Base-by-base conservation (phyloP, 805 yeast species). In the Nakazawaea peltata region DNA sequence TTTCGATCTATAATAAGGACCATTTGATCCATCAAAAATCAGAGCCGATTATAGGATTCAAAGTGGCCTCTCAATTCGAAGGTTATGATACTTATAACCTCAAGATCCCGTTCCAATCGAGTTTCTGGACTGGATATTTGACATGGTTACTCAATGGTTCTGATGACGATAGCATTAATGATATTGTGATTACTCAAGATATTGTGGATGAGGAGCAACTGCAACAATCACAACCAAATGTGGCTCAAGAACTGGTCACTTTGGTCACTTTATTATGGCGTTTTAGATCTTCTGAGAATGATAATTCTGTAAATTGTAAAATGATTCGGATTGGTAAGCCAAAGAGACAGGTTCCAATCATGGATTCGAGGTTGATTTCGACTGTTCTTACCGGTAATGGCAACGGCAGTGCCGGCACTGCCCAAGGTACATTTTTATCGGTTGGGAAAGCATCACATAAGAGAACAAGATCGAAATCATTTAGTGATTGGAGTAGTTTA, bases 381-480 rank as follows among this genome's bases (percentile, higher is more conserved):
- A 28, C 16, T 9, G 36, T 32, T 10, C 28, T 37, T 25, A 37
- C 36, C 4, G 36, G 36, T 3, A 21, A 28, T 17, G 10, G 18
- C 11, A 12, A 14, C 28, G n/a, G n/a, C n/a, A n/a, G n/a, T n/a
- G n/a, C n/a, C n/a, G n/a, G n/a, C n/a, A n/a, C n/a, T n/a, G n/a
- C n/a, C n/a, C n/a, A n/a, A n/a, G n/a, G n/a, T n/a, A n/a, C n/a
- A n/a, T n/a, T n/a, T n/a, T n/a, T n/a, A n/a, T n/a, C n/a, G n/a
- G n/a, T n/a, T n/a, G n/a, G n/a, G n/a, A n/a, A n/a, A n/a, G n/a
- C n/a, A n/a, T 10, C 29, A 12, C 63, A 57, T 35, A 57, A 57
- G 34, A 44, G 63, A 28, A 54, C 60, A 7, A 47, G 63, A 39
- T 57, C 63, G 4, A 44, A 59, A 28, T 57, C 63, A 12, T 41